Evolutionary conservation across 208 protist species (phyloP), one percentile per base, ranked within the genome.

Genomic region (Lotmaria passim): DNA sequence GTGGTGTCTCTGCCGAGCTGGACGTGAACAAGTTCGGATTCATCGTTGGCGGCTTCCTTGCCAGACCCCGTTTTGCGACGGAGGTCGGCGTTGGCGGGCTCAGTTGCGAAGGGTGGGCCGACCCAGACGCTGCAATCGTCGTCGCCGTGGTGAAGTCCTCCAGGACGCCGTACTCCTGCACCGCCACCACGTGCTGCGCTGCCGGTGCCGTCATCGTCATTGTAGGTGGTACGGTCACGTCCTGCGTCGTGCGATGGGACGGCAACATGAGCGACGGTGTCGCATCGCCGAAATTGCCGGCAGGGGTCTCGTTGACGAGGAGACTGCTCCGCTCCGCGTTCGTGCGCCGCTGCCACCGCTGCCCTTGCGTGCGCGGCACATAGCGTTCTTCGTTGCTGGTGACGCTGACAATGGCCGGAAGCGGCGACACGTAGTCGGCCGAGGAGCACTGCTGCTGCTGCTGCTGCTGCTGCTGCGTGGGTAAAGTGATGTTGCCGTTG

Each of bases 11-110:
- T 4, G 59, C 6, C n/a, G 44, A 1, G n/a, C 14, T 30, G 1
- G 8, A 10, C 44, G 28, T 19, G 44, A 64, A 64, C 12, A 64
- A 31, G n/a, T n/a, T 53, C 34, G 68, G 8, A 46, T 69, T 69
- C 61, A 67, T 55, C 48, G 23, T 57, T 1, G 48, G 61, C 21
- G 61, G 47, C 23, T n/a, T 28, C 0, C 14, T 30, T 36, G 14
- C 21, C 14, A 23, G n/a, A 8, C 47, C 31, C 4, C 12, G 6
- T 8, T 14, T 33, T 2, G 21, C 11, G 5, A 36, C 31, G 21
- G 47, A 33, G 23, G 43, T 24, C 6, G 61, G 31, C 24, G 58
- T 33, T n/a, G 36, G 36, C 4, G 36, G 23, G 1, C 19, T 17
- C 7, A n/a, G 33, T 23, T 6, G 33, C 36, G 31, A 12, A 31